Percentiles rank a stretch among this genome's conserved stretches.
Conservation (phyloP, 495 filamentous ascomycete species). For the Podospora comata region DNA sequence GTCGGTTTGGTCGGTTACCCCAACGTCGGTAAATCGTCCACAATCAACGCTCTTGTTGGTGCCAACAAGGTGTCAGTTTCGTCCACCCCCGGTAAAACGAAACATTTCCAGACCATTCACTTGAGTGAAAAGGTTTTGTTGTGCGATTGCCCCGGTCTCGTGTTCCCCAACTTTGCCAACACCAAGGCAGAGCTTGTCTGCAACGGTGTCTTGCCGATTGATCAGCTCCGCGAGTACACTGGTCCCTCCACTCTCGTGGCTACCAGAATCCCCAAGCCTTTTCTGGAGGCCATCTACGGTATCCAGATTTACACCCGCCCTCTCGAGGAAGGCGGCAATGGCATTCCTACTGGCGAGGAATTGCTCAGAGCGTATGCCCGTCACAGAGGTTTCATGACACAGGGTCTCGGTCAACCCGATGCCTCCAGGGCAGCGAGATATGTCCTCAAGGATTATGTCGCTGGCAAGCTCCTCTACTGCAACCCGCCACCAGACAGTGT, state of each 20-base stretch:
- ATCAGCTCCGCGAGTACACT: constrained; percentile 92
- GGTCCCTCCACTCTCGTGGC: constrained; percentile 86
- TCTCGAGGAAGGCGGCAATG: constrained; percentile 89
- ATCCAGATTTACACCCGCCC: constrained; percentile 81
- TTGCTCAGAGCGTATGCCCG: constrained; percentile 80
- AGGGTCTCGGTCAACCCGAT: constrained; percentile 85
- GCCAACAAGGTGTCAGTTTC: constrained; percentile 99
- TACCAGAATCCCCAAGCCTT: constrained; percentile 82
- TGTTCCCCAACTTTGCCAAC: constrained; percentile 96
- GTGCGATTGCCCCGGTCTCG: constrained; percentile 97
- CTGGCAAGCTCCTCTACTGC: constrained; percentile 88
- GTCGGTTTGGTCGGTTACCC: constrained; percentile 98
- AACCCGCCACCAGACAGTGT: constrained; percentile 78
- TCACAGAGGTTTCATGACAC: constrained; percentile 84
- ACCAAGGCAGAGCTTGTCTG: constrained; percentile 97
- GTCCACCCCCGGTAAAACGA: constrained; percentile 95
- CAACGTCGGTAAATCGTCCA: constrained; percentile 98
- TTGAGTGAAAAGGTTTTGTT: constrained; percentile 83
- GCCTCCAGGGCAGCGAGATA: constrained; percentile 87
- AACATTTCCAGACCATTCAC: constrained; percentile 99
- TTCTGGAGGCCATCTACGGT: constrained; percentile 89
- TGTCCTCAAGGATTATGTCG: constrained; percentile 96
- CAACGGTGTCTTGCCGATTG: constrained; percentile 93
- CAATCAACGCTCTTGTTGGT: constrained; percentile 96
- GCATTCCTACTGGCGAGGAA: constrained; percentile 83